Conservation (phyloP, 192 early-diverging fungal species). For the Backusella luteola region DNA sequence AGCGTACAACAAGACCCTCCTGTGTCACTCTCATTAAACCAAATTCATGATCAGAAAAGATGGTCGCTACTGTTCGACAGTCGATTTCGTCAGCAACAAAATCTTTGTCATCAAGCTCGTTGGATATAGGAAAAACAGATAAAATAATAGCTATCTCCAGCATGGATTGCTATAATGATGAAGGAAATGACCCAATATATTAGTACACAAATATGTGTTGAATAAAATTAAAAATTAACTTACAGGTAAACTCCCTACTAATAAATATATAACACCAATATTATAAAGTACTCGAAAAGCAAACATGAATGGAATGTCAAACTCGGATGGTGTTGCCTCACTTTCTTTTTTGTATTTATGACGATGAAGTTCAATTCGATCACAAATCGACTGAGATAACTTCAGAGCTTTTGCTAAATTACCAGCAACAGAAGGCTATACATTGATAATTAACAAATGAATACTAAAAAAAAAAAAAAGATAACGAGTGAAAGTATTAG, state of each 20-base stretch:
- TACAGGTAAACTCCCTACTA: conserved; percentile 36
- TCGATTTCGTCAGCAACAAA: conserved; percentile 33
- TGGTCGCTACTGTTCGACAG: conserved; percentile 19
- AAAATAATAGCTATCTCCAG: conserved; percentile 37
- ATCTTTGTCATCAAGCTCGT: conserved; percentile 22
- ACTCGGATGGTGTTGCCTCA: background rate
- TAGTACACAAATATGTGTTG: background rate
- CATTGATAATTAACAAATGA: background rate
- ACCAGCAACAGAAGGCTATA: conserved; percentile 28
- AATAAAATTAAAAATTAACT: background rate
- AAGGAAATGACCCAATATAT: background rate
- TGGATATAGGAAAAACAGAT: conserved; percentile 31
- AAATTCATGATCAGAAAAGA: conserved; percentile 32
- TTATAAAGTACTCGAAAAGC: conserved; percentile 37
- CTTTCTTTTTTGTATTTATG: conserved; percentile 18
- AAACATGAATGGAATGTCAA: conserved; percentile 38
- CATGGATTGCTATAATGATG: conserved; percentile 27
- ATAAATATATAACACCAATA: conserved; percentile 37
- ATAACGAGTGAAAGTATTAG: background rate
- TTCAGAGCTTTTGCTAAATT: conserved; percentile 32
- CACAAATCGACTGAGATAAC: conserved; percentile 32
- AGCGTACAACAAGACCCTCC: conserved; percentile 29
- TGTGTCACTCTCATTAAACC: conserved; percentile 32
- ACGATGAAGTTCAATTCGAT: conserved; percentile 32
- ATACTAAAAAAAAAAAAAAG: background rate